Conservation (phyloP, 352 stramenopile species). For the Phytophthora uliginosa region DNA sequence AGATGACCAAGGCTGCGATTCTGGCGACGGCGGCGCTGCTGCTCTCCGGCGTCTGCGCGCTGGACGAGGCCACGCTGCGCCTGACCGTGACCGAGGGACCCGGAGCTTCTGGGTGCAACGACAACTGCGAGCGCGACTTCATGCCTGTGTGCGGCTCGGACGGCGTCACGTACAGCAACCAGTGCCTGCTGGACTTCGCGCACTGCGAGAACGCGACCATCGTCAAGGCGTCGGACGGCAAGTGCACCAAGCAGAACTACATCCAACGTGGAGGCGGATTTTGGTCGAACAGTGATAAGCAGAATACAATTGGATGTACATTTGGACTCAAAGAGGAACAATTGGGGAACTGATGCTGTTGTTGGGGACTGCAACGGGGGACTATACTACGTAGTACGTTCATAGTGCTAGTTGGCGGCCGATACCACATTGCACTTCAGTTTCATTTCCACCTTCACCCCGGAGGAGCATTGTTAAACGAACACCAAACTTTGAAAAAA, state of each 20-base stretch:
- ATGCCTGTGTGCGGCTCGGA: constrained; percentile 68
- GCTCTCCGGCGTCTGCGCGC: constrained; percentile 13
- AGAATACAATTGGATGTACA: constrained; percentile 4
- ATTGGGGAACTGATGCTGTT: too few relatives aligned
- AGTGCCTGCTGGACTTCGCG: constrained; percentile 61
- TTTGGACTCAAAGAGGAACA: too few relatives aligned
- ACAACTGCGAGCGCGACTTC: constrained; percentile 49
- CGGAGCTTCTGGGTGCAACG: constrained; percentile 41
- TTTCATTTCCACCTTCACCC: too few relatives aligned
- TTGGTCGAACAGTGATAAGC: constrained; percentile 1
- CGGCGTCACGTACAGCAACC: constrained; percentile 64
- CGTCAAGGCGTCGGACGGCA: constrained; percentile 37
- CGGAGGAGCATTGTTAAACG: too few relatives aligned
- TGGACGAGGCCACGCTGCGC: constrained; percentile 21
- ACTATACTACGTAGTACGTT: too few relatives aligned
- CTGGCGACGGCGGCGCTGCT: constrained; percentile 13
- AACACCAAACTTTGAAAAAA: too few relatives aligned
- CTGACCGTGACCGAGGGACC: not conserved
- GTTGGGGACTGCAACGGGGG: too few relatives aligned
- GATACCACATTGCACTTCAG: too few relatives aligned
- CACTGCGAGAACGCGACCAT: constrained; percentile 45
- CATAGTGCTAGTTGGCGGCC: too few relatives aligned
- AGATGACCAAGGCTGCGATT: constrained; percentile 19
- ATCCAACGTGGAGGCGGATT: not conserved
- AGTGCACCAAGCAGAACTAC: constrained; percentile 36